A percentile compares a stretch with the other conserved stretches of the same genome.
Conservation (phyloP, 2,329 filamentous ascomycete genomes). For the Herpomyces periplanetae region DNA sequence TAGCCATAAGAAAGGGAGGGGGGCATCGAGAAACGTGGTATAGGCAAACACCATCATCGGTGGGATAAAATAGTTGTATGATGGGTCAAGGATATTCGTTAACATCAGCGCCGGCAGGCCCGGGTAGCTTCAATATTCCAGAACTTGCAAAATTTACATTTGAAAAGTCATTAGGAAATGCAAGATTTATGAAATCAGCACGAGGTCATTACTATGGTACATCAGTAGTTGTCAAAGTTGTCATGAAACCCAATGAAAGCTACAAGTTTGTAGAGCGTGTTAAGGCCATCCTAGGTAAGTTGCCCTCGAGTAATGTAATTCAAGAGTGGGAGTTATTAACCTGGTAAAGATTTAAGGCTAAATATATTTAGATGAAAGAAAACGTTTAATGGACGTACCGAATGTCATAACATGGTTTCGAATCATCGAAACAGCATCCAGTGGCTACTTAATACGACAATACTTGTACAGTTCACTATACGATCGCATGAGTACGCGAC, state of each 20-base stretch:
- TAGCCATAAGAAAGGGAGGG: no score
- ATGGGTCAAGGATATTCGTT: slow-evolving; percentile 97
- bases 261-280: slow-evolving; percentile 46
- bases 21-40: no score
- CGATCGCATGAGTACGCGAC: slow-evolving; percentile 69
- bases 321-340: slow-evolving; percentile 2
- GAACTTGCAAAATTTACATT: slow-evolving; percentile 67
- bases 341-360: slow-evolving; percentile 1
- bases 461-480: slow-evolving; percentile 89
- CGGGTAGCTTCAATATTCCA: slow-evolving; percentile 65
- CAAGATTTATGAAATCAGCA: slow-evolving; percentile 85
- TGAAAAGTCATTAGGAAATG: slow-evolving; percentile 62
- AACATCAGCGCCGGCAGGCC: slow-evolving; percentile 56
- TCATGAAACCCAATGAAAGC: slow-evolving; percentile 57
- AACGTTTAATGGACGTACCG: slow-evolving; percentile 36
- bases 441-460: slow-evolving; percentile 70
- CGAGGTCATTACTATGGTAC: slow-evolving; percentile 63
- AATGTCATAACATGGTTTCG: slow-evolving; percentile 71
- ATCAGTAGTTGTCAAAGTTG: slow-evolving; percentile 64
- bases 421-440: slow-evolving; percentile 58
- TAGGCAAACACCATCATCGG: no score
- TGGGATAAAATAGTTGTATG: no score
- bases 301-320: not conserved
- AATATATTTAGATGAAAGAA: slow-evolving; percentile 23
- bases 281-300: slow-evolving; percentile 28